Evolutionary conservation across 2,329 filamentous ascomycete species (phyloP), one percentile per base, ranked within the genome.

Genomic region (Colletotrichum costaricense): DNA sequence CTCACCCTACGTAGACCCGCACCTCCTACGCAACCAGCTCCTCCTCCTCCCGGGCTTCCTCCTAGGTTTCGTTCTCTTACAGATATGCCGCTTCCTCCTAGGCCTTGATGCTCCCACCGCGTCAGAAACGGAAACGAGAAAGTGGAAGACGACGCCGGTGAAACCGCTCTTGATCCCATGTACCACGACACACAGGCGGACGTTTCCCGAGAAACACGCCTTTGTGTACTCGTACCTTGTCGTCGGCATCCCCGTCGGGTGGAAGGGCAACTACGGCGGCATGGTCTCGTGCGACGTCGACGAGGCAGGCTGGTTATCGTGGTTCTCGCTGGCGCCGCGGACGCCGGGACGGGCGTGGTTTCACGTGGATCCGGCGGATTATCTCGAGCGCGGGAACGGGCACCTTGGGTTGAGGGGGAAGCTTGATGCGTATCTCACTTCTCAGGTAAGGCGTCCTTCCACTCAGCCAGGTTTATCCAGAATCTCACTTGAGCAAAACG

Each of bases 191-290:
- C 93, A 95, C 79, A 84, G 88, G 4, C 86, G 93, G 22, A 79
- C 93, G n/a, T 91, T 92, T 70, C 93, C 93, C 0, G 87, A 90
- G 78, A 89, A 88, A 72, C 91, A 95, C 78, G 87, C 87, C 0
- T 95, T 95, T 78, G 85, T 85, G 1, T 94, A 94, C 78, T 91
- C 92, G 0, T 94, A 95, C 79, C 87, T 95, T 1, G 85, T 92
- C 58, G 90, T 91, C 30, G 93, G 93, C 0, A 85, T 93, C 54
- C 93, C 93, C 0, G 86, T 95, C 28, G 88, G 88, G n/a, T 91
- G 89, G 80, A 83, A 84, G 63, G 92, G 91, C 6, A 83, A 82
- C 55, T 82, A 85, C n/a, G 88, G 87, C 58, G 87, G 87, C 11
- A 84, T 93, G 74, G 78, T 94, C 42, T 92, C 91, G 2, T 81